Conservation (phyloP, 148 eudicot species). For the Vaccinium darrowii region DNA sequence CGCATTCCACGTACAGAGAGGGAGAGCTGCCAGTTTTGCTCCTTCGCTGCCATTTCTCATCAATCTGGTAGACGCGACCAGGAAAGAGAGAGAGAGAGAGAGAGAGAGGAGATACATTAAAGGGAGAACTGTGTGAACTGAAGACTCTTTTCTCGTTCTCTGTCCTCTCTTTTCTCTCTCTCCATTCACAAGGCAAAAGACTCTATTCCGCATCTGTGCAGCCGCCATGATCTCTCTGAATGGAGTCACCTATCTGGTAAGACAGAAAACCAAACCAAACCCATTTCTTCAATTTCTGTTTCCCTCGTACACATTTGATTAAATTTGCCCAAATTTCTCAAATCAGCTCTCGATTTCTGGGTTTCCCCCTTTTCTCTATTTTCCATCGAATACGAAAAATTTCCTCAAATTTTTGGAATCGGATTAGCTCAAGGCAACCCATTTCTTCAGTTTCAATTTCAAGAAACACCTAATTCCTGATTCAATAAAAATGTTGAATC, state of each 20-base stretch:
- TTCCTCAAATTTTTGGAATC: not conserved
- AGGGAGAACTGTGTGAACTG: not conserved
- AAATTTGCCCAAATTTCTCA: not conserved
- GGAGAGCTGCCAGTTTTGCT: not conserved
- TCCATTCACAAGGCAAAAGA: not conserved
- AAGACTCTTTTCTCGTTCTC: constrained; percentile 8
- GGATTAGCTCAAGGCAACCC: constrained; percentile 19
- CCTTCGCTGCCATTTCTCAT: not conserved
- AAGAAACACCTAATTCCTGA: constrained; percentile 17
- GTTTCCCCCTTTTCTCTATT: not conserved
- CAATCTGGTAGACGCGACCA: not conserved
- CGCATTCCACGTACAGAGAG: not conserved
- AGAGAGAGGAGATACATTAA: not conserved
- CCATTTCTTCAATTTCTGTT: constrained; percentile 28
- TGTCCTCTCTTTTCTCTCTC: not conserved
- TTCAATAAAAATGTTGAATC: not conserved
- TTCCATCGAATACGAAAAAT: not conserved
- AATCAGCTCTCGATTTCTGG: not conserved
- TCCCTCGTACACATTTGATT: constrained; percentile 18
- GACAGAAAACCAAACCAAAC: not conserved
- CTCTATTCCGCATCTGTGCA: constrained; percentile 11
- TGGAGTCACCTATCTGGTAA: constrained; percentile 58
- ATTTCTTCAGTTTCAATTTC: constrained; percentile 22
- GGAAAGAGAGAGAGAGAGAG: not conserved
- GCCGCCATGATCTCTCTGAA: constrained; percentile 67